A percentile compares a stretch with the other conserved stretches of the same genome.
phyloP scores from a whole-genome alignment of 2,329 filamentous ascomycete genomes.

The Akanthomyces dipterigenus region DNA sequence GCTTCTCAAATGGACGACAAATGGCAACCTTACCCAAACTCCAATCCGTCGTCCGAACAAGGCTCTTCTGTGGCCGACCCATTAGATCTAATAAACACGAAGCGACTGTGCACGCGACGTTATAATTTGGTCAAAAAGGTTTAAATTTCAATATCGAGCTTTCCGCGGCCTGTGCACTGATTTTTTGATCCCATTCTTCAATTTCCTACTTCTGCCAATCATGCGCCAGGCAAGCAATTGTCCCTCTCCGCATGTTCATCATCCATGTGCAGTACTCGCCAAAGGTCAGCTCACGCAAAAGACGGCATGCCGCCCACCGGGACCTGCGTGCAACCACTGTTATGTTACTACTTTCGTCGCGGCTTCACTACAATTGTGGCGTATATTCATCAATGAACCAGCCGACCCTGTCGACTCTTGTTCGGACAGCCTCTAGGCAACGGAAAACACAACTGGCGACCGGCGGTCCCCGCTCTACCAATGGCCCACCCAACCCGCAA shows the following conservation, averaged over 20 bases:
- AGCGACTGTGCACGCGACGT: no score
- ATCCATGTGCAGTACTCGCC: not conserved
- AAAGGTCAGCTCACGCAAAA: not conserved
- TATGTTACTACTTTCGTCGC: not conserved
- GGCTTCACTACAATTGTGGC: no score
- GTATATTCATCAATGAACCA: not conserved
- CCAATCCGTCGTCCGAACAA: not conserved
- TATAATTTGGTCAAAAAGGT: no score
- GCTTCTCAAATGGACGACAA: not conserved
- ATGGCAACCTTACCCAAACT: not conserved
- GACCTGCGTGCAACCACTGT: not conserved
- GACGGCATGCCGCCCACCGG: no score
- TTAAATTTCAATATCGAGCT: not conserved
- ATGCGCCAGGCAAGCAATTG: not conserved
- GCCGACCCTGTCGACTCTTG: not conserved
- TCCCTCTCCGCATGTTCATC: not conserved
- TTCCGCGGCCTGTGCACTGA: not conserved
- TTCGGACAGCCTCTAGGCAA: not conserved
- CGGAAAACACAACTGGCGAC: not conserved
- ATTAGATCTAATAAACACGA: not conserved
- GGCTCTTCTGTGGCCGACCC: not conserved
- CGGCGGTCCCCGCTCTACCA: not conserved
- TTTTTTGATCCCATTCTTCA: not conserved
- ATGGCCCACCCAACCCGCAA: not conserved
- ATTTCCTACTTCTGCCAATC: not conserved